These are phyloP conservation scores for Polygonum aviculare DNA, from an alignment of 148 eudicot genomes.

Conservation along the genomic window DNA sequence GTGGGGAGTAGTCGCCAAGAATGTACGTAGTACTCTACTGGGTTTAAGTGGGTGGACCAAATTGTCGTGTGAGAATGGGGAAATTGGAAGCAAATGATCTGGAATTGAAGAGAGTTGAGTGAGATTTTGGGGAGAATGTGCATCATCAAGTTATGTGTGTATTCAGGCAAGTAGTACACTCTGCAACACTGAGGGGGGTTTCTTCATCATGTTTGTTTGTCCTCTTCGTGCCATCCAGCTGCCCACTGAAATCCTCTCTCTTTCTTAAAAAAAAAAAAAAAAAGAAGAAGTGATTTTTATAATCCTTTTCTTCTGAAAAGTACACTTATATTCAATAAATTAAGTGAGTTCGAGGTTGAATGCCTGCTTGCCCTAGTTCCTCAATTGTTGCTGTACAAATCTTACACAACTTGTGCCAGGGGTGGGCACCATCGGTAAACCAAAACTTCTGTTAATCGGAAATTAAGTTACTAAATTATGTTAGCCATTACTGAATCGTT, in stretches of 20 bases:
- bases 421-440: too few species aligned
- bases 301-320: too few species aligned
- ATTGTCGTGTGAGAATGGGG: not conserved
- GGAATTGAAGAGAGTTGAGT: not conserved
- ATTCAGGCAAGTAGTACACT: not conserved
- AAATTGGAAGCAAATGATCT: not conserved
- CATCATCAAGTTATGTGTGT: not conserved
- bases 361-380: too few species aligned
- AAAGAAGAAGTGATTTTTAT: not conserved
- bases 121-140: constrained; percentile 4
- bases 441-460: too few species aligned
- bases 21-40: not conserved
- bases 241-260: not conserved
- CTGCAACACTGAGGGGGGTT: not conserved
- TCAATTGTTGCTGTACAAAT: too few species aligned
- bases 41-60: too few species aligned
- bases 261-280: not conserved
- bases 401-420: too few species aligned
- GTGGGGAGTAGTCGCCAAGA: not conserved
- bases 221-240: not conserved
- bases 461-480: too few species aligned
- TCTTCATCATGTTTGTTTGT: not conserved
- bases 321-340: too few species aligned
- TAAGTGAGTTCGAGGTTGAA: too few species aligned
- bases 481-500: too few species aligned